These are phyloP conservation scores for Verbena officinalis DNA, from an alignment of 257 asterid genomes.

Conservation along the genomic window DNA sequence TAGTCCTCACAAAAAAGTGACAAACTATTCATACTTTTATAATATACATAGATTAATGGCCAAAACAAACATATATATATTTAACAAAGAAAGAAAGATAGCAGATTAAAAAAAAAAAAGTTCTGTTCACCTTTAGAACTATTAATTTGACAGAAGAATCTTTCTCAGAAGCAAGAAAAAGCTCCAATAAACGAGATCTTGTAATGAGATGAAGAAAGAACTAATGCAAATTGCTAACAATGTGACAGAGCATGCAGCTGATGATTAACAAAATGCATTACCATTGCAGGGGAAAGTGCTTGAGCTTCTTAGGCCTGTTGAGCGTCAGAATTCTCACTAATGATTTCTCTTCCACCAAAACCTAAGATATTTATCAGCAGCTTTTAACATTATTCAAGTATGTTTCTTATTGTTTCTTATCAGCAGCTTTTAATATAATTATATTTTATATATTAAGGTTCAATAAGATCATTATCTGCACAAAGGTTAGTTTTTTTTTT, in stretches of 20 bases:
- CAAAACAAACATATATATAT: too few species aligned
- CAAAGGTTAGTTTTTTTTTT: too few species aligned
- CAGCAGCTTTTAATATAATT: too few species aligned
- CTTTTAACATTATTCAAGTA: slow-evolving; percentile 12
- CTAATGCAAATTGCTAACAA: not conserved
- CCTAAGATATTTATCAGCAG: slow-evolving; percentile 45
- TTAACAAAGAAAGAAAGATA: too few species aligned
- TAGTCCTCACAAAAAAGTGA: too few species aligned
- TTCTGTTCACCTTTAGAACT: slow-evolving; percentile 68
- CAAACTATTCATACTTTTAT: too few species aligned
- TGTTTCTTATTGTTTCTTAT: too few species aligned
- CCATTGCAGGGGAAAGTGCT: slow-evolving; percentile 82
- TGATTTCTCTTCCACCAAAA: slow-evolving; percentile 61
- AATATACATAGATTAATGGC: too few species aligned
- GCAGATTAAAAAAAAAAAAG: too few species aligned
- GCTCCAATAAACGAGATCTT: slow-evolving; percentile 77
- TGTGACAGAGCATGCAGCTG: slow-evolving; percentile 8
- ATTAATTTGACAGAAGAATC: slow-evolving; percentile 70
- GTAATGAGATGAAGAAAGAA: slow-evolving; percentile 26
- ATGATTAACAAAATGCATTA: slow-evolving; percentile 33
- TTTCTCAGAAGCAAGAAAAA: slow-evolving; percentile 53
- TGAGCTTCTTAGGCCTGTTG: slow-evolving; percentile 88
- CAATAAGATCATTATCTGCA: too few species aligned
- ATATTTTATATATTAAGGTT: too few species aligned
- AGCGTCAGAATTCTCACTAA: slow-evolving; percentile 50